phyloP scores from a whole-genome alignment of 2,329 filamentous ascomycete genomes.

The Dactylellina parvicollis region DNA sequence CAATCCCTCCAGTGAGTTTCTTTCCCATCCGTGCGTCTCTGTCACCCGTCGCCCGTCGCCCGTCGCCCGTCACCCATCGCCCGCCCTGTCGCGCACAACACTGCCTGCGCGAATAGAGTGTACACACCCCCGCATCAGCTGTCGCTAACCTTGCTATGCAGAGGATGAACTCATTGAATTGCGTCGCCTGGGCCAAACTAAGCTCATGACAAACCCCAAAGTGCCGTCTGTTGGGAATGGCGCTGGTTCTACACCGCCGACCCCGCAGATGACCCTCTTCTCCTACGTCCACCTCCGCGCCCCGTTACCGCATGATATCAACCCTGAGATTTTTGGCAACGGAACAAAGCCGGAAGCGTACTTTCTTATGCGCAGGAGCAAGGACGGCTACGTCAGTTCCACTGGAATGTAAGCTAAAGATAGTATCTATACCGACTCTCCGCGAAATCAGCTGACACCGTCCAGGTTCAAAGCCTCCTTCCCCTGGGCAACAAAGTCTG shows the following conservation, averaged over 20 bases:
- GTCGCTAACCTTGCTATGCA: conserved; percentile 60
- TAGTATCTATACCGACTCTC: background rate
- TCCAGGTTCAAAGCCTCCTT: conserved; percentile 81
- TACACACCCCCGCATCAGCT: background rate
- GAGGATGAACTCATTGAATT: conserved; percentile 80
- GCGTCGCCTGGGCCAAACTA: conserved; percentile 90
- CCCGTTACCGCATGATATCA: conserved; percentile 73
- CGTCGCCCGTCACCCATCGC: background rate
- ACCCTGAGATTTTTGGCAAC: conserved; percentile 91
- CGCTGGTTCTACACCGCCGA: conserved; percentile 64
- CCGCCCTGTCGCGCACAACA: background rate
- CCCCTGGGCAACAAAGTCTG: conserved; percentile 76
- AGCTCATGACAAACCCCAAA: conserved; percentile 71
- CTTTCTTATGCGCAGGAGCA: conserved; percentile 92
- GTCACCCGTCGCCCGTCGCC: background rate
- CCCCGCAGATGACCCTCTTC: conserved; percentile 76
- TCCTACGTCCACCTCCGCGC: conserved; percentile 96
- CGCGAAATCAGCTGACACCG: conserved; percentile 4
- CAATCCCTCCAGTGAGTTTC: conserved; percentile 36
- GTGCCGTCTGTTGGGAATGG: conserved; percentile 63
- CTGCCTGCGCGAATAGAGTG: background rate
- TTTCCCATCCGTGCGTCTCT: background rate
- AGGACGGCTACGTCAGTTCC: conserved; percentile 83
- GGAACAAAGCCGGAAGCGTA: conserved; percentile 77
- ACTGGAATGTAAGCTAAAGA: conserved; percentile 73